Conservation (phyloP, 2,329 filamentous ascomycete genomes). For the Hyphodiscus sp. region DNA sequence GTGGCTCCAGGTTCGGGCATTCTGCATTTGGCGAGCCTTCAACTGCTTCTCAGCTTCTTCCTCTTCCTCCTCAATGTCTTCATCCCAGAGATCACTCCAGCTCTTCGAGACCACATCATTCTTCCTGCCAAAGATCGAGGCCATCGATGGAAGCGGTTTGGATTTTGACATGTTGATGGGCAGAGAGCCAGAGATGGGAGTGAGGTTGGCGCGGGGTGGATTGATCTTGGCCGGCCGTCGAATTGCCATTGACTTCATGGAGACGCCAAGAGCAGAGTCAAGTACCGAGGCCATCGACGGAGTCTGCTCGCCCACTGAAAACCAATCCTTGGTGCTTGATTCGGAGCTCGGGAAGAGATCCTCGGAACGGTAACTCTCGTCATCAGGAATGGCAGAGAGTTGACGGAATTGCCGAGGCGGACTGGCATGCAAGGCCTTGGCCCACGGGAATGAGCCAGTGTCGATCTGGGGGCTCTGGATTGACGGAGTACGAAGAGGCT, state of each 20-base stretch:
- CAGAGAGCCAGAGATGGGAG: conserved; percentile 61
- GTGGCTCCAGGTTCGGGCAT: conserved; percentile 73
- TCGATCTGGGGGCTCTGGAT: conserved; percentile 82
- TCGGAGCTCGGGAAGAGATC: conserved; percentile 80
- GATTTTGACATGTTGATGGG: conserved; percentile 77
- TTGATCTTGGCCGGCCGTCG: conserved; percentile 38
- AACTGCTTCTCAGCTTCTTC: conserved; percentile 57
- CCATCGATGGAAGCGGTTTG: conserved; percentile 51
- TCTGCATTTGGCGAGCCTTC: conserved; percentile 54
- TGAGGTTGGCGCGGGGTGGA: conserved; percentile 46
- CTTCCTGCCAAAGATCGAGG: conserved; percentile 71
- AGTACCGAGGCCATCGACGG: conserved; percentile 79
- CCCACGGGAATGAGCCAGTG: conserved; percentile 86
- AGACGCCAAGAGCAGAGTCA: conserved; percentile 74
- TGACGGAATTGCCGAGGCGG: conserved; percentile 68
- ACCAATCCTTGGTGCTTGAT: conserved; percentile 66
- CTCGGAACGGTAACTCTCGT: conserved; percentile 66
- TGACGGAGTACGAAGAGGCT: conserved; percentile 91
- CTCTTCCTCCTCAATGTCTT: conserved; percentile 74
- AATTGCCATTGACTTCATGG: conserved; percentile 68
- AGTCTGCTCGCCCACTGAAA: conserved; percentile 66
- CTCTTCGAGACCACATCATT: conserved; percentile 86
- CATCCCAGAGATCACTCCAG: conserved; percentile 98
- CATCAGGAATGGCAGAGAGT: conserved; percentile 77
- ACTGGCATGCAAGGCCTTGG: conserved; percentile 76